These are phyloP conservation scores for Rhizopogon salebrosus DNA, from an alignment of 768 basidiomycete genomes.

Conservation along the genomic window DNA sequence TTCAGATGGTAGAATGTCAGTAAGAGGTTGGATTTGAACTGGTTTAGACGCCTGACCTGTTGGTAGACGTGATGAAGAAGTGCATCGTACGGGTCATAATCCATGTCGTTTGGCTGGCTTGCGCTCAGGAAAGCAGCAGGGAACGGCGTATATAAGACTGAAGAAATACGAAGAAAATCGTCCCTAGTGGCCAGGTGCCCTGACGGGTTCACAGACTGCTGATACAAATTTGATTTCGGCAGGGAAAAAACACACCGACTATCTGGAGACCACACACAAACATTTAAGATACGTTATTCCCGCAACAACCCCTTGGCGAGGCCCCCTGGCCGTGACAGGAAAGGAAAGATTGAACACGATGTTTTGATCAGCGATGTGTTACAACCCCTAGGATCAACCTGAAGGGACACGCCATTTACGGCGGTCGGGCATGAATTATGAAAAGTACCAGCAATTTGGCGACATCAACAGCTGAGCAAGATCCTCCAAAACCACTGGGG, in stretches of 20 bases:
- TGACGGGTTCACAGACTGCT: no score
- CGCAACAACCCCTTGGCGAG: background rate
- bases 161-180: no score
- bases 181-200: no score
- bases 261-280: background rate
- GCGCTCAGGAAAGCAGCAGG: background rate
- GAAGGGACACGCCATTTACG: background rate
- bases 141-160: slow-evolving; percentile 6
- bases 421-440: background rate
- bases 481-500: background rate
- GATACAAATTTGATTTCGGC: background rate
- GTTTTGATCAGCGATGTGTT: background rate
- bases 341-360: background rate
- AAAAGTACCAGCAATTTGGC: background rate
- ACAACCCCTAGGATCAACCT: background rate
- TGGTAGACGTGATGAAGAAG: slow-evolving; percentile 77
- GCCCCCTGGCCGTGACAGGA: background rate
- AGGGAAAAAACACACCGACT: no score
- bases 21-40: background rate
- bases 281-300: background rate
- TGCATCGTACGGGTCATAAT: slow-evolving; percentile 78
- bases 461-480: background rate
- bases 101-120: slow-evolving; percentile 35
- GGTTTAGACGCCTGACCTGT: slow-evolving; percentile 39
- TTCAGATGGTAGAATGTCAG: slow-evolving; percentile 3